Evolutionary conservation across 2,329 filamentous ascomycete genomes (phyloP).

Genomic region (Aspergillus oerlinghausenensis): DNA sequence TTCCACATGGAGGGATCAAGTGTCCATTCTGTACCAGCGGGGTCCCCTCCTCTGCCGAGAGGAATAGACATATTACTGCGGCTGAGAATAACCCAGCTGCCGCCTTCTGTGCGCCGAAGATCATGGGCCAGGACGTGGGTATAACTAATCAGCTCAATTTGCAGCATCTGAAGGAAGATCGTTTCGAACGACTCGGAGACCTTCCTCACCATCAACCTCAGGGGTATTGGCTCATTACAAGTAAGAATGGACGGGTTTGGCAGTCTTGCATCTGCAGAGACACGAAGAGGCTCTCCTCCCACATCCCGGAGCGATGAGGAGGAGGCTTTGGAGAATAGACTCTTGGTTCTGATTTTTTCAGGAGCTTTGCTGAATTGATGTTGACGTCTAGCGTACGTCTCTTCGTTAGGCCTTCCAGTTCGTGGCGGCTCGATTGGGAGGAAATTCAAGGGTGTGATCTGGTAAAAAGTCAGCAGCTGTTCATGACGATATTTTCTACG

Average conservation of each 20-base stretch:
- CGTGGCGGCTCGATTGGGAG: slow-evolving; percentile 88
- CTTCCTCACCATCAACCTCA: slow-evolving; percentile 76
- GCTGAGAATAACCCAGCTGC: slow-evolving; percentile 71
- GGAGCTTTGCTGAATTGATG: slow-evolving; percentile 52
- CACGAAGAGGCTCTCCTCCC: slow-evolving; percentile 45
- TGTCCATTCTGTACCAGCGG: slow-evolving; percentile 63
- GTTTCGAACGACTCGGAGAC: slow-evolving; percentile 63
- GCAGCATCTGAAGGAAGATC: slow-evolving; percentile 71
- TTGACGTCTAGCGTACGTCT: slow-evolving; percentile 75
- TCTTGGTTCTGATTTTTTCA: slow-evolving; percentile 47
- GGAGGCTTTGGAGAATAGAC: slow-evolving; percentile 52
- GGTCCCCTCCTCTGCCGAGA: slow-evolving; percentile 55
- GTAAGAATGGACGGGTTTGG: slow-evolving; percentile 85
- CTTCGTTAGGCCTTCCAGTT: slow-evolving; percentile 61
- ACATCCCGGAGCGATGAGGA: slow-evolving; percentile 23
- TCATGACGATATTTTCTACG: background rate
- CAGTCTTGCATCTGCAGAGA: slow-evolving; percentile 76
- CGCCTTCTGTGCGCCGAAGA: slow-evolving; percentile 63
- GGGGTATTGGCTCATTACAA: slow-evolving; percentile 78
- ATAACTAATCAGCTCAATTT: slow-evolving; percentile 74
- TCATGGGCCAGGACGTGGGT: slow-evolving; percentile 78
- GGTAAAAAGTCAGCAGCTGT: slow-evolving; percentile 1
- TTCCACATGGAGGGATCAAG: slow-evolving; percentile 71
- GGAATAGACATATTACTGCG: slow-evolving; percentile 67
- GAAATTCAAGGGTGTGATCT: slow-evolving; percentile 67